Evolutionary conservation across 345 rosid species (phyloP), one percentile per base, ranked within the genome.

Genomic region (Bretschneidera sinensis): DNA sequence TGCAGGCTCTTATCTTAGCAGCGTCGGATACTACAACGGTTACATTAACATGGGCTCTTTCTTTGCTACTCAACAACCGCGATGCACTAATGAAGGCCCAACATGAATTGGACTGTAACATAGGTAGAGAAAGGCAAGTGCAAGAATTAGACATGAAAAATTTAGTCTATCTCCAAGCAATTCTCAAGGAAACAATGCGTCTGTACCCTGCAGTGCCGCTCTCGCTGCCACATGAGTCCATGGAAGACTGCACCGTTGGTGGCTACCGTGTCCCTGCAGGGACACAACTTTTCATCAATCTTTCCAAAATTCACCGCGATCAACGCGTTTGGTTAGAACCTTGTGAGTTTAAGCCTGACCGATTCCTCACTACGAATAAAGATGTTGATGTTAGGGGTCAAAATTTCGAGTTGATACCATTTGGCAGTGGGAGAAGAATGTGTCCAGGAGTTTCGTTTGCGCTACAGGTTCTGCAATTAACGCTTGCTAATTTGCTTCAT

Each of bases 301-400:
- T 83, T 3, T 75, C 82, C 83, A 83, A 82, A 71, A 61, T 85
- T 50, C 91, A 85, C 2, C 68, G 83, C 16, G 91, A 85, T 63
- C 86, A 83, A 0, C 57, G 68, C 21, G 25, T 73, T 0, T 83
- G 87, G 88, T 21, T 62, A 13, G 66, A 82, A 45, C 75, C 88
- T 0, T 10, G 50, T 4, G 43, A 21, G 18, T 85, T 82, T 31
- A 53, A 23, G 18, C 91, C 91, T 0, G 88, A 80, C 52, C 73
- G 86, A 59, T 85, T 82, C 43, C 28, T 75, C 8, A 63, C 66
- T n/a, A 63, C 48, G 10, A 54, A 62, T 25, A 60, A 16, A n/a
- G 17, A 62, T 11, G 21, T 66, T 34, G 70, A 67, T 45, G 47
- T 71, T 14, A 59, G 61, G 64, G 57, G 51, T 24, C 8, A n/a